A percentile compares a stretch with the other conserved stretches of the same genome.
Conservation (phyloP, 2,329 filamentous ascomycete species). For the Lecanicillium sp. region DNA sequence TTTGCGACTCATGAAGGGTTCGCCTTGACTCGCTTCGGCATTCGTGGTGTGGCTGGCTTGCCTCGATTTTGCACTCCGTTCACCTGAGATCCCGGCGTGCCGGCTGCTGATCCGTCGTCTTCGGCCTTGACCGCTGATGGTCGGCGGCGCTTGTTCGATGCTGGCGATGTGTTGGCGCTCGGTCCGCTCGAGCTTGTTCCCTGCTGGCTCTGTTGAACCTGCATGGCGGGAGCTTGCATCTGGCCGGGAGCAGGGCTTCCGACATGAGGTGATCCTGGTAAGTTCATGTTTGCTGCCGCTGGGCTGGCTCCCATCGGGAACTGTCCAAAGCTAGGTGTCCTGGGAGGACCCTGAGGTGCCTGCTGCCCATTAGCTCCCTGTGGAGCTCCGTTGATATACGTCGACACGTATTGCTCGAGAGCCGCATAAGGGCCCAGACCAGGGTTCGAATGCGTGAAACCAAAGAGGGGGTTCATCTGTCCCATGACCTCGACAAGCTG, state of each 20-base stretch:
- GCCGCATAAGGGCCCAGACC: slow-evolving; percentile 47
- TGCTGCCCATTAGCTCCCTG: slow-evolving; percentile 39
- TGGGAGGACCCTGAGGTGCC: slow-evolving; percentile 36
- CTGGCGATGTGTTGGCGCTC: slow-evolving; percentile 58
- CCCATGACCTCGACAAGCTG: slow-evolving; percentile 59
- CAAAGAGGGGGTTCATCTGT: slow-evolving; percentile 57
- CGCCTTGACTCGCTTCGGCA: slow-evolving; percentile 46
- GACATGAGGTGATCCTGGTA: slow-evolving; percentile 53
- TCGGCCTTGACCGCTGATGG: slow-evolving; percentile 50
- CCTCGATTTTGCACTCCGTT: slow-evolving; percentile 42
- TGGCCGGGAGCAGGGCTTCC: slow-evolving; percentile 53
- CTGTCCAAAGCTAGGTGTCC: slow-evolving; percentile 47
- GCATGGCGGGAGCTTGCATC: slow-evolving; percentile 59
- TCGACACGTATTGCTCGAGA: slow-evolving; percentile 50
- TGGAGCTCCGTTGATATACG: slow-evolving; percentile 31
- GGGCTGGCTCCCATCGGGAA: slow-evolving; percentile 54
- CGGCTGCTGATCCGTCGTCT: slow-evolving; percentile 41
- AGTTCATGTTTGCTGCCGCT: slow-evolving; percentile 48
- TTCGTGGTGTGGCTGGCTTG: slow-evolving; percentile 48
- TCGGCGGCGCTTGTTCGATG: slow-evolving; percentile 50
- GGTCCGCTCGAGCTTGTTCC: slow-evolving; percentile 58
- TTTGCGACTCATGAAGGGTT: slow-evolving; percentile 26
- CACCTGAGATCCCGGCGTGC: slow-evolving; percentile 39
- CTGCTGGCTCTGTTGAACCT: slow-evolving; percentile 59
- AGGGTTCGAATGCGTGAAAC: slow-evolving; percentile 46